Base-by-base conservation (phyloP, 768 basidiomycete species). In the Serendipita sp. region DNA sequence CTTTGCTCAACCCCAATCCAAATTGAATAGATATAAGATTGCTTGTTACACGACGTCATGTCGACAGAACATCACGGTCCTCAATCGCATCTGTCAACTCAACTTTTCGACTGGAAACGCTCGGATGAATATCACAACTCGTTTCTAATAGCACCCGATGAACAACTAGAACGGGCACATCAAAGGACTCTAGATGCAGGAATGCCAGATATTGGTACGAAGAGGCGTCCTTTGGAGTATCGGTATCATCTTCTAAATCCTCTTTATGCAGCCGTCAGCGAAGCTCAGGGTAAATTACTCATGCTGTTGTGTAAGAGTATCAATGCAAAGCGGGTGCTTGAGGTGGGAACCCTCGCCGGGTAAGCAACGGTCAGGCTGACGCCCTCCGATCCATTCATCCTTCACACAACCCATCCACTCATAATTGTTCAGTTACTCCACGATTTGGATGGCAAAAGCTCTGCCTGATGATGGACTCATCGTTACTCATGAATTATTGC, bases 51-150 rank as follows among this genome's bases (percentile, higher is more conserved):
- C 38, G 38, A 41, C 13, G 13, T 41, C 38, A 41, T 41, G 38
- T 41, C 38, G 38, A 7, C 38, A 13, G 38, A 41, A 24, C 24
- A 24, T 41, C 38, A 41, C 13, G 38, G 38, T 41, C 38, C 38
- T 13, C 38, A 41, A 13, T 13, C 38, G 38, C 38, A 41, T 7
- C 13, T 41, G 38, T 5, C 13, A 11, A 28, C 56, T 28, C 56
- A 60, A 60, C 11, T 28, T 7, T 76, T 76, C 15, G 75, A 78
- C 66, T 85, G 83, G 82, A 70, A 73, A n/a, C 75, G 77, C 68
- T 78, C 78, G 3, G 83, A 84, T 68, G 65, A 69, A 30, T 84
- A 81, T 71, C 82, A 83, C 71, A 82, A 82, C 72, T 78, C 78
- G 3, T 81, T 80, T 73, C 76, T 85, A 41, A 73, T 80, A 63